Base-by-base conservation (phyloP, 805 yeast genomes). In the Metschnikowia lachancei region DNA sequence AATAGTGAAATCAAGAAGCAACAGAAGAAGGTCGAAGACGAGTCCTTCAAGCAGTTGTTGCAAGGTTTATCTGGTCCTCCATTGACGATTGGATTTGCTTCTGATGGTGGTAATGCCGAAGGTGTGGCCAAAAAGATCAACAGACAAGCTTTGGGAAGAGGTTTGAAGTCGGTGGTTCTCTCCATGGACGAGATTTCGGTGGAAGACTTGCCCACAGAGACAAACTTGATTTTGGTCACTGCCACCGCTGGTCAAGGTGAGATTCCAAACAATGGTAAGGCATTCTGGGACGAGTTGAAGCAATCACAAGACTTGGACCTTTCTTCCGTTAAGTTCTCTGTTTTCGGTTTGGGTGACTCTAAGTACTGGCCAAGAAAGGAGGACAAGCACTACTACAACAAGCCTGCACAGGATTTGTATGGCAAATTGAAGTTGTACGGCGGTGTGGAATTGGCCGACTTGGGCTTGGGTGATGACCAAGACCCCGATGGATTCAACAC, bases 361-460 rank as follows among this genome's bases (percentile, higher is more conserved):
- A 80, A 80, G 61, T 90, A 92, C 73, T 92, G 98, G 98, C 98
- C 98, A 58, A 81, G 98, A 70, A 87, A 88, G 66, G 96, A 92
- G 67, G 98, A 92, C 70, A 82, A 83, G 57, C 92, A 87, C 65
- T 92, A 87, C 71, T 92, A 89, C 71, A 92, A 92, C 74, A 91
- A 90, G 65, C 98, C 98, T 13, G 80, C 85, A 16, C 77, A 76
- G 54, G 97, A 90, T 64, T 70, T 92, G 53, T 73, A 68, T 62
- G 78, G 78, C 52, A 82, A 84, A 52, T 69, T 92, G 52, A 71
- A 69, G 52, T 70, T 84, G 48, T 75, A 88, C 49, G 94, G 95
- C 36, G 97, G 86, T 50, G 80, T 76, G 50, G 81, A 80, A 49
- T 69, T 92, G 45, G 78, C 81, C 47, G 87, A 85, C 3, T 67